A percentile compares a stretch with the other conserved stretches of the same genome.
Conservation (phyloP, 1,284 basidiomycete genomes). For the Puccinia brachypodii region DNA sequence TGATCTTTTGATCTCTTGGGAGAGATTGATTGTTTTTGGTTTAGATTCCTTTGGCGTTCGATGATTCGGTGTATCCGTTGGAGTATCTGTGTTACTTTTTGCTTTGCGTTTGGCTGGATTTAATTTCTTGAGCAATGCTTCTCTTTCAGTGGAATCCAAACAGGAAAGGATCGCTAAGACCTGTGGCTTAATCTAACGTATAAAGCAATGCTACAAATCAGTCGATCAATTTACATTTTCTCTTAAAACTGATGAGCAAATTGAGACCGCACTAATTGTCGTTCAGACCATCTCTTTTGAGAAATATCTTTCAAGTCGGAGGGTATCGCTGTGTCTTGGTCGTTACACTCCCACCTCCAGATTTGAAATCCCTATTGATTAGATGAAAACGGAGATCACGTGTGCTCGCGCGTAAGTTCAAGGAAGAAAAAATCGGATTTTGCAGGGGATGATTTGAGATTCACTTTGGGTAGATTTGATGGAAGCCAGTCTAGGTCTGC, state of each 20-base stretch:
- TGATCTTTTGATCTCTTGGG: neutral
- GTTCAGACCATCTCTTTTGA: slow-evolving; percentile 66
- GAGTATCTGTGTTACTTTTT: slow-evolving; percentile 49
- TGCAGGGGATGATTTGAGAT: slow-evolving; percentile 10
- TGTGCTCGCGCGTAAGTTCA: neutral
- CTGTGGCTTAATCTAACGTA: slow-evolving; percentile 32
- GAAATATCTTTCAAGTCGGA: slow-evolving; percentile 68
- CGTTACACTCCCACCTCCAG: slow-evolving; percentile 85
- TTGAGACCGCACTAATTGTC: slow-evolving; percentile 64
- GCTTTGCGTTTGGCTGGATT: slow-evolving; percentile 49
- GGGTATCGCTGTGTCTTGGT: slow-evolving; percentile 68
- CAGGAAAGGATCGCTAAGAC: neutral
- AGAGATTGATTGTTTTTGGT: neutral
- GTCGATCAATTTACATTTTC: neutral
- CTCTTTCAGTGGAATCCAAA: slow-evolving; percentile 11
- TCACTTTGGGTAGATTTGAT: slow-evolving; percentile 57
- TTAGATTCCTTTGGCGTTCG: neutral
- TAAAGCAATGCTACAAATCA: neutral
- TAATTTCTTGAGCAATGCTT: slow-evolving; percentile 50
- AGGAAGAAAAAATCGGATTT: neutral
- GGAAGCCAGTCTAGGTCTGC: slow-evolving; percentile 63
- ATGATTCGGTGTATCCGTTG: neutral
- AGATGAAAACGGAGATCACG: neutral
- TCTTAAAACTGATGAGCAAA: slow-evolving; percentile 32
- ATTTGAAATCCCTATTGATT: slow-evolving; percentile 61